Base-by-base conservation (phyloP, 768 basidiomycete genomes). In the Boletus vermiculosoides region DNA sequence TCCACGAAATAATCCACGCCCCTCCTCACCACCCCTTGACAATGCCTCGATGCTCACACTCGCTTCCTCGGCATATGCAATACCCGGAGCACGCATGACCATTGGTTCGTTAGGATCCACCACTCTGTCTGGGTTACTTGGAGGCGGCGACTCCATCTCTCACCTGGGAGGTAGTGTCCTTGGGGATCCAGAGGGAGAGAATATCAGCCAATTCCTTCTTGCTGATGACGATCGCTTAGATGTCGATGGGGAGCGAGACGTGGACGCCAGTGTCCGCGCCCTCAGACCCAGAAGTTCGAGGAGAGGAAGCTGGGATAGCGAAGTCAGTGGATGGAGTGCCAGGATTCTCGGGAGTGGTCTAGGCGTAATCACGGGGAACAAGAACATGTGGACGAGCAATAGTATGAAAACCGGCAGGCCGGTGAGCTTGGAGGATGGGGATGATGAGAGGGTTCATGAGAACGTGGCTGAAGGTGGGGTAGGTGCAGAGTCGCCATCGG, bases 1-100 rank as follows among this genome's bases (percentile, higher is more conserved):
- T 74, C 95, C 96, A 11, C 84, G 94, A 45, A 92, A 97, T 72
- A 99, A 99, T 67, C 96, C 96, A 1, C 85, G 91, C 23, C 96
- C 97, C 23, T 88, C 89, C 16, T 92, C 92, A 7, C 89, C 92
- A 22, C 95, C 96, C 1, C 77, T 85, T 45, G 94, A 95, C 66
- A 94, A 98, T 67, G 96, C 96, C 2, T 94, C 92, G 2, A 77
- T 95, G 53, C 78, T 98, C 45, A 99, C 96, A 0, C 83, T 99
- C 12, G 96, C 96, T 13, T 94, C 92, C 25, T 95, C 93, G 4
- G 94, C 92, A 4, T 97, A 91, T 71, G 95, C 85, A 1, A 75
- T 87, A 51, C 84, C 87, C 16, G 82, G 80, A 20, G 77, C 76
- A 28, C 83, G 85, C 45, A 63, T 73, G 37, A 79, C 82, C 37